Evolutionary conservation across 2,329 filamentous ascomycete species (phyloP), one percentile per base, ranked within the genome.

Genomic region (Arthrobotrys sinensis): DNA sequence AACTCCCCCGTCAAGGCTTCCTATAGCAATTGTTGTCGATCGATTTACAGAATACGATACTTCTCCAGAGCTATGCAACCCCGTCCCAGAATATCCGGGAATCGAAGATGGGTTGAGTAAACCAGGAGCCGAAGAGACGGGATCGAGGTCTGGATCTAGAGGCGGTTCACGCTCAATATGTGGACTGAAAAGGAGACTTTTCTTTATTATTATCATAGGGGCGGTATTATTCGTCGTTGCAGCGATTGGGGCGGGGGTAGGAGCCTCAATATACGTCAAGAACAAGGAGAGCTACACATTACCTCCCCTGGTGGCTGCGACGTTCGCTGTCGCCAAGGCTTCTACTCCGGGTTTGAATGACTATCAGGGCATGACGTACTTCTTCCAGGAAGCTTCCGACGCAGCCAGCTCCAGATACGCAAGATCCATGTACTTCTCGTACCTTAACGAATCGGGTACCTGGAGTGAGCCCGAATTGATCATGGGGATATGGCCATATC

Each of bases 381-480:
- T 66, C 5, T 66, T 36, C 63, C 63, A 66, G 21, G 45, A 66
- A 10, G 45, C 45, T 10, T 34, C 32, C 40, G 6, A 46, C 16
- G 4, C 16, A 19, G 14, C 10, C 10, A 21, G 34, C 7, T 12
- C 60, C 4, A 19, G 60, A 32, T 32, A 4, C 7, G 14, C 34
- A 16, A 45, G n/a, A 16, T 6, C 5, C 3, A 16, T 45, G 1
- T 45, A 16, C 12, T 45, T 45, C n/a, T 45, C 40, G 4, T 16
- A 16, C n/a, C 4, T 45, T 14, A 16, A 16, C n/a, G n/a, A 14
- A 6, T 45, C 40, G n/a, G 32, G 36, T 1, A 24, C 1, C 21
- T 65, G 60, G 60, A 24, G 6, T 2, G 38, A 65, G 28, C 14
- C 24, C 11, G 4, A 21, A 12, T 50, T 32, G 21, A 12, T 65